Evolutionary conservation across 192 early-diverging fungal species (phyloP), one percentile per base, ranked within the genome.

Genomic region (Rhizophagus sp.): DNA sequence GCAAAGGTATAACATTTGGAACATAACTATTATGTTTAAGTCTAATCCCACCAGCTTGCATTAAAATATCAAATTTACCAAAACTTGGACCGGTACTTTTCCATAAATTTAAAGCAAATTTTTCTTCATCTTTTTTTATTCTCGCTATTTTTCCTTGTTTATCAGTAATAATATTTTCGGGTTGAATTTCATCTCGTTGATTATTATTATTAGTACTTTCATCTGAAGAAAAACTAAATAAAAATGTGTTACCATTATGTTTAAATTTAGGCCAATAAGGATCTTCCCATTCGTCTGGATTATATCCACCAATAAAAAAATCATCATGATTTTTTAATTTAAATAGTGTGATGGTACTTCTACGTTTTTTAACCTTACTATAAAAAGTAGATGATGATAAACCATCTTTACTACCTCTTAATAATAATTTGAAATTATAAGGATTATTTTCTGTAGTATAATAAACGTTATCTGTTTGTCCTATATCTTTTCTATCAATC

Each of bases 391-490:
- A 34, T 0, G 75, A 9, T 9, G 61, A 64, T 24, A 76, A 76
- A 10, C 62, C 75, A 76, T 76, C 75, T 25, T 36, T 19, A 76
- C 75, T 76, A 44, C 75, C 62, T 47, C 75, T 76, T 22, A 76
- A 22, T 25, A 76, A 41, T 76, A 76, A 76, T 64, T 41, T 62
- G 44, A 65, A 76, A 41, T 76, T 34, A 41, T 76, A 76, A 24
- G 75, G 75, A 63, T 62, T 76, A 30, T 64, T 19, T 12, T 27
- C 17, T 7, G 22, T 27, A 24, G 33, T 34, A 76, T 76, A 76
- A n/a, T 25, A 39, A n/a, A 15, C 25, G 13, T 36, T 17, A 52
- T 6, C 73, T 62, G 33, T 30, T 19, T 9, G 4, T 34, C 9
- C 15, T 22, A 75, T 33, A 75, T 75, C 73, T 62, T 75, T 75